Percentiles rank a stretch among this genome's conserved stretches.
phyloP scores from a whole-genome alignment of 225 moss, liverwort and hornwort genomes.

The Sphagnum tenellum region DNA sequence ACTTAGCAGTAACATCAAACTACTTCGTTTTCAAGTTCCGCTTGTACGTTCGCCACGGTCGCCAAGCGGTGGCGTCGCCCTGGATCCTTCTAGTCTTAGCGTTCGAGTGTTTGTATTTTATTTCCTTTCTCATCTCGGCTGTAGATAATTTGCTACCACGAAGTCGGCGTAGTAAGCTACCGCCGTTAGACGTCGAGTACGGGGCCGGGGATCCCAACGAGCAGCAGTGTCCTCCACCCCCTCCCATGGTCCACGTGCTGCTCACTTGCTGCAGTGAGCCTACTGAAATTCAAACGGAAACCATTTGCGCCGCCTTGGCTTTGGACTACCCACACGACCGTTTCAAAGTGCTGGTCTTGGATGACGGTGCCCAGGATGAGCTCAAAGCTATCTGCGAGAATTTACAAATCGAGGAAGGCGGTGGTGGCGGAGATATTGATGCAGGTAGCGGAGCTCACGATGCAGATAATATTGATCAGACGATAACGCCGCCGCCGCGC shows the following conservation, averaged over 20 bases:
- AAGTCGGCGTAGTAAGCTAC: constrained; percentile 19
- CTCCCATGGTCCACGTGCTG: constrained; percentile 35
- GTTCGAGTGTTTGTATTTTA: constrained; percentile 24
- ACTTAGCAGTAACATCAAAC: background rate
- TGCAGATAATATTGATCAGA: too few species aligned
- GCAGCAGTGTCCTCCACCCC: too few species aligned
- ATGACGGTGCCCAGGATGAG: constrained; percentile 43
- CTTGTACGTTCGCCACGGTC: constrained; percentile 11
- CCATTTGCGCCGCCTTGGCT: constrained; percentile 36
- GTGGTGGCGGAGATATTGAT: too few species aligned
- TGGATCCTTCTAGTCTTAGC: constrained; percentile 28
- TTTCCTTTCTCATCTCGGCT: constrained; percentile 7
- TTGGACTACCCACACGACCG: constrained; percentile 36
- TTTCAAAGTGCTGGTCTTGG: constrained; percentile 41
- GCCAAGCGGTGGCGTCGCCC: constrained; percentile 9
- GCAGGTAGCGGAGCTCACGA: too few species aligned
- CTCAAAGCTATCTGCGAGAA: constrained; percentile 23
- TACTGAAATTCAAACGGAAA: constrained; percentile 33
- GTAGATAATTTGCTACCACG: constrained; percentile 34
- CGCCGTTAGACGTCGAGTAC: constrained; percentile 6
- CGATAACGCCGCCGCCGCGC: too few species aligned
- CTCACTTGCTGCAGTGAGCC: constrained; percentile 45
- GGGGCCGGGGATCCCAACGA: background rate
- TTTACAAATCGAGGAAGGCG: constrained; percentile 20
- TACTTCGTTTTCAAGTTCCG: constrained; percentile 13